Evolutionary conservation across 495 filamentous ascomycete species (phyloP).

Genomic region (Tuber melanosporum): DNA sequence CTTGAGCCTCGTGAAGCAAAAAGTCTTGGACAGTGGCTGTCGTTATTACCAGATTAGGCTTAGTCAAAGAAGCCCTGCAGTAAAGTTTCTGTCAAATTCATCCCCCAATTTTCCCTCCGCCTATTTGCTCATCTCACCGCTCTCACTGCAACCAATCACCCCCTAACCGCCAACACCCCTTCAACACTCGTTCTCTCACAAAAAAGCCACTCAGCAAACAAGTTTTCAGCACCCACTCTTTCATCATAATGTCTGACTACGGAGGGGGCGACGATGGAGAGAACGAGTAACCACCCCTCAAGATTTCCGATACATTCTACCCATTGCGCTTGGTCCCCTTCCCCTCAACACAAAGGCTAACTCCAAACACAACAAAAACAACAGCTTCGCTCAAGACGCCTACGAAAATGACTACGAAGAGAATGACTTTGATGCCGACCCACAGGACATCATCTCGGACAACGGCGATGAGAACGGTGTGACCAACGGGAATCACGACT

Average conservation of each 20-base stretch:
- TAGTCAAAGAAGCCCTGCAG: constrained; percentile 6
- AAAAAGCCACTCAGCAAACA: neutral
- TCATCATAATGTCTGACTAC: constrained; percentile 31
- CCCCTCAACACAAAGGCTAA: neutral
- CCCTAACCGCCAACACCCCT: neutral
- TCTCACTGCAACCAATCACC: neutral
- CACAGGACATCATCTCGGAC: constrained; percentile 50
- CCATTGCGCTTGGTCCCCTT: constrained; percentile 9
- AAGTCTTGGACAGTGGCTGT: constrained; percentile 19
- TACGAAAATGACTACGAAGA: constrained; percentile 60
- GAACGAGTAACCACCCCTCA: constrained; percentile 42
- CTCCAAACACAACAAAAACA: constrained; percentile 5
- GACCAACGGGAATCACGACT: constrained; percentile 50
- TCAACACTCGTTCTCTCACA: neutral
- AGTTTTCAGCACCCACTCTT: neutral
- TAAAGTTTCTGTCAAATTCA: constrained; percentile 5
- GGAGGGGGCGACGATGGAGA: constrained; percentile 33
- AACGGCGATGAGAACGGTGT: constrained; percentile 46
- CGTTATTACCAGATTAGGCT: neutral
- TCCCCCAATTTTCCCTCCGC: neutral
- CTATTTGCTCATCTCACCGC: neutral
- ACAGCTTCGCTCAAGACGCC: constrained; percentile 40
- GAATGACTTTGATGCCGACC: constrained; percentile 53
- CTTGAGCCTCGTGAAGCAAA: constrained; percentile 12
- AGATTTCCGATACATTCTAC: neutral